phyloP scores from a whole-genome alignment of 257 asterid species.

The Mitragyna speciosa region DNA sequence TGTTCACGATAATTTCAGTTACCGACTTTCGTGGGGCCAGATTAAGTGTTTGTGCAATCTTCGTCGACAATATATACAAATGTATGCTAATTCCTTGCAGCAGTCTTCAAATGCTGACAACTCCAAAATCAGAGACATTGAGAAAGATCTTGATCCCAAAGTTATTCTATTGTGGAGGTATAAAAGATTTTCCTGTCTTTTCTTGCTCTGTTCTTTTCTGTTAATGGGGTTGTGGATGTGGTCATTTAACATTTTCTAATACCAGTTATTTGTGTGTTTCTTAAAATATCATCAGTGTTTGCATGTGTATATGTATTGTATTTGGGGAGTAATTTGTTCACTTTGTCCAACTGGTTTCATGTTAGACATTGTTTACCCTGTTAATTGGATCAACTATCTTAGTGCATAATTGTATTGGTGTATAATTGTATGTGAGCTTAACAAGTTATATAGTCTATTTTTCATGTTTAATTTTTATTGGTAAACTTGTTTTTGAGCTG shows the following conservation, averaged over 20 bases:
- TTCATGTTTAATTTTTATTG: no score
- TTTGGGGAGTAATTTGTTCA: no score
- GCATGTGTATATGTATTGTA: no score
- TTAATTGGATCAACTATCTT: no score
- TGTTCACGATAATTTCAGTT: slow-evolving; percentile 45
- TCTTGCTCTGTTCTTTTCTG: slow-evolving; percentile 7
- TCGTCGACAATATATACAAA: slow-evolving; percentile 84
- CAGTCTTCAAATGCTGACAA: slow-evolving; percentile 44
- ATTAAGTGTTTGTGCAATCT: slow-evolving; percentile 76
- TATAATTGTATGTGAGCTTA: no score
- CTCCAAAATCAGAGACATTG: slow-evolving; percentile 64
- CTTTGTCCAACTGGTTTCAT: no score
- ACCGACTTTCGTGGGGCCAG: slow-evolving; percentile 88
- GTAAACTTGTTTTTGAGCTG: no score
- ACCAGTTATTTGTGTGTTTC: neutral
- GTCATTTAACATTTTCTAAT: neutral
- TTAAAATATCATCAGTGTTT: no score
- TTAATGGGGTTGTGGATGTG: neutral
- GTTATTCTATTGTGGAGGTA: slow-evolving; percentile 96
- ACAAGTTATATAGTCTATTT: no score
- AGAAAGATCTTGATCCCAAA: slow-evolving; percentile 90
- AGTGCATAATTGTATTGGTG: no score
- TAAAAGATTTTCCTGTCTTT: slow-evolving; percentile 19
- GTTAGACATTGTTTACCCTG: no score
- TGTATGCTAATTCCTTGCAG: slow-evolving; percentile 83